Base-by-base conservation (phyloP, 2,329 filamentous ascomycete genomes). In the Pyrenochaeta sp. region DNA sequence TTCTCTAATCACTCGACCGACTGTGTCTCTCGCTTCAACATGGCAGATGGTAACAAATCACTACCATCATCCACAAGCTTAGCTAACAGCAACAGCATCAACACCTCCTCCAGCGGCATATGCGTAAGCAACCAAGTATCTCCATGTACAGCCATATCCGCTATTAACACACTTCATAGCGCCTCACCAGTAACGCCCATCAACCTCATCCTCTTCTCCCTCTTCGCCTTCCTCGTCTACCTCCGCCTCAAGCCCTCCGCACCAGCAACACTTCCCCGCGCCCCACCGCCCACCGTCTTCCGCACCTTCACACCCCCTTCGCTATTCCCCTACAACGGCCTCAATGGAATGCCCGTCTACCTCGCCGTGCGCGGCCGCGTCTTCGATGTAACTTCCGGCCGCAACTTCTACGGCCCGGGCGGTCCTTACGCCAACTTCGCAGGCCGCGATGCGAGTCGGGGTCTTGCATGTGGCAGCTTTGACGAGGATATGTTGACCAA, bases 401-500 rank as follows among this genome's bases (percentile, higher is more conserved):
- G 90, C 72, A 93, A 96, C 82, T 98, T 98, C 79, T 99, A 99
- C 80, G 95, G 95, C 3, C 95, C 95, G 22, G 93, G 93, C 12
- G 94, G 94, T 0, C 93, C 94, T 1, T 99, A 99, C 78, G 89
- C 90, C 77, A 98, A 98, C 81, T 99, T 99, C 75, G 95, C 95
- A 0, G 95, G 95, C 0, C 84, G 93, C 39, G 95, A 99, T 79
- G 95, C 95, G 22, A 92, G 87, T 64, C 86, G 94, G 51, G 95
- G 95, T 0, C 81, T 99, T 59, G 94, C 95, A 1, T 91, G 87
- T 77, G 92, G 93, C 58, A 96, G 92, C 81, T 98, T 99, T 77
- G 95, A 97, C 75, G 88, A 91, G 82, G 91, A 93, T 6, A 96
- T 98, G 93, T 81, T 98, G 80, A 98, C 95, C 19, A 88, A 94